phyloP scores from a whole-genome alignment of 2,329 filamentous ascomycete species.

The Botryotinia globosa region DNA sequence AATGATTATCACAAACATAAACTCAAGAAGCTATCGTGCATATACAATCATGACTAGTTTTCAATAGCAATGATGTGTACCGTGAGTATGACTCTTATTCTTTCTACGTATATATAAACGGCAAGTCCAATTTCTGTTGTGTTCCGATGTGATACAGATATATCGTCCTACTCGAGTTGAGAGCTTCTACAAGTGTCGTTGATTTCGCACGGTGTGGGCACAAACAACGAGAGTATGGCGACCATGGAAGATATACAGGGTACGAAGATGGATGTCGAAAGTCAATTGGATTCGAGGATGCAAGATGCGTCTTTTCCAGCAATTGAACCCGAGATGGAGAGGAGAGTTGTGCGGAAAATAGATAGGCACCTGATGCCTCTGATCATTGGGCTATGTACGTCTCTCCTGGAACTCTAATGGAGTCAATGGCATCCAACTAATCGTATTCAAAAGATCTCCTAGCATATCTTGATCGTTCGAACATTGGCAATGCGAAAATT shows the following conservation, averaged over 20 bases:
- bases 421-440: neutral
- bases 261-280: neutral
- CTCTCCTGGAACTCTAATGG: neutral
- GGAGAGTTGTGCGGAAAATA: slow-evolving; percentile 53
- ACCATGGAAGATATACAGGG: neutral
- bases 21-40: neutral
- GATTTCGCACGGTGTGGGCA: neutral
- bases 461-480: slow-evolving; percentile 49
- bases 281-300: neutral
- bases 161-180: neutral
- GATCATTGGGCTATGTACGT: slow-evolving; percentile 27
- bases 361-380: slow-evolving; percentile 54
- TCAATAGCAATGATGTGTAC: neutral
- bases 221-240: neutral
- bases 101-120: neutral
- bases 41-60: neutral
- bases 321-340: slow-evolving; percentile 41
- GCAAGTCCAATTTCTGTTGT: neutral
- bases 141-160: slow-evolving; percentile 4
- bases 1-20: neutral
- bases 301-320: neutral
- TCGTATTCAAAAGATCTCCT: slow-evolving; percentile 42
- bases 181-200: neutral
- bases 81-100: neutral
- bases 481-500: slow-evolving; percentile 53